Conservation (phyloP, 2,329 filamentous ascomycete species). For the Colletotrichum kahawae region DNA sequence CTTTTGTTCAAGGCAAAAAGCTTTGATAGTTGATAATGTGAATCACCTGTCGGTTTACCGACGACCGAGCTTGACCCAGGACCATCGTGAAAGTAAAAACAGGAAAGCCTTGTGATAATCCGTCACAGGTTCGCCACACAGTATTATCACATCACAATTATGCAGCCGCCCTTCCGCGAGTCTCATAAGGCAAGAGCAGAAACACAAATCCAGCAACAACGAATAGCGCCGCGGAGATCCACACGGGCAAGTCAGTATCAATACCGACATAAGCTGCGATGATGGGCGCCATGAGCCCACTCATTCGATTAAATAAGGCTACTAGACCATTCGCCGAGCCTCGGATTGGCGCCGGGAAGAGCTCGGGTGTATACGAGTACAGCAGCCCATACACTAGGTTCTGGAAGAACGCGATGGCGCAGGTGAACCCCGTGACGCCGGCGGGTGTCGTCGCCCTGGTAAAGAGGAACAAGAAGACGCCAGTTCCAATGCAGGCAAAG, state of each 20-base stretch:
- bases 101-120: accelerated
- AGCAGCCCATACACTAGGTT: constrained; percentile 26
- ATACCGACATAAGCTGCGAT: constrained; percentile 18
- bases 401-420: constrained; percentile 28
- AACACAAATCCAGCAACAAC: constrained; percentile 7
- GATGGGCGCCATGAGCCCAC: constrained; percentile 10
- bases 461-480: constrained; percentile 29
- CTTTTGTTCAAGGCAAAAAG: not conserved
- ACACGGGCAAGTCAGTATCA: constrained; percentile 8
- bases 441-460: constrained; percentile 26
- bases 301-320: not conserved
- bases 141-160: not conserved
- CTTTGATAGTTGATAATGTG: not conserved
- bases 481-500: constrained; percentile 23
- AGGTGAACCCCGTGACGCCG: constrained; percentile 24
- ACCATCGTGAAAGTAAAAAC: not conserved
- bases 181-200: constrained; percentile 1
- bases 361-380: constrained; percentile 8
- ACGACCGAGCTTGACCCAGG: not conserved
- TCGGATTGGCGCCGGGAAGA: not conserved
- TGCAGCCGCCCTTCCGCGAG: not conserved
- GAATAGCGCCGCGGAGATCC: constrained; percentile 14
- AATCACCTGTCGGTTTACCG: not conserved
- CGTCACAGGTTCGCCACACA: accelerated
- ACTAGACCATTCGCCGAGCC: constrained; percentile 1